Conservation (phyloP, 352 stramenopile species). For the Plasmopara viticola region DNA sequence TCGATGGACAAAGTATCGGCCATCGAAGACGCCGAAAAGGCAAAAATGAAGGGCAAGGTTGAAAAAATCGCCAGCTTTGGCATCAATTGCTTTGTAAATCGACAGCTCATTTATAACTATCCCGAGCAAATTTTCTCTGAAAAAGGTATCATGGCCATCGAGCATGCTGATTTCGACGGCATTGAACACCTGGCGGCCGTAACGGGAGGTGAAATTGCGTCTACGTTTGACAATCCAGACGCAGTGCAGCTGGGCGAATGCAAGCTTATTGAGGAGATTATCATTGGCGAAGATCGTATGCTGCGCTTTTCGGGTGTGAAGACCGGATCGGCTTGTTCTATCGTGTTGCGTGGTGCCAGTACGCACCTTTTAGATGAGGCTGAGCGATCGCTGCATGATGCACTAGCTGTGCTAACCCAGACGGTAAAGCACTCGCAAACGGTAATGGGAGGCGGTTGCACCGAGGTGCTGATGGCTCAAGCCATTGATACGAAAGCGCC, state of each 20-base stretch:
- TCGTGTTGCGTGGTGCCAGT: constrained; percentile 92
- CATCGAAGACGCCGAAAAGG: constrained; percentile 98
- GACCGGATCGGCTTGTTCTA: constrained; percentile 91
- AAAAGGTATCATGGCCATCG: constrained; percentile 98
- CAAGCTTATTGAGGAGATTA: constrained; percentile 97
- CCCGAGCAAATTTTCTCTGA: constrained; percentile 98
- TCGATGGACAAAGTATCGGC: constrained; percentile 98
- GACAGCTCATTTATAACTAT: constrained; percentile 99
- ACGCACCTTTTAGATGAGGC: constrained; percentile 98
- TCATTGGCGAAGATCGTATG: constrained; percentile 97
- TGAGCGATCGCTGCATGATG: constrained; percentile 98
- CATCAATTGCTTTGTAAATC: constrained; percentile 99
- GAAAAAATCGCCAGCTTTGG: constrained; percentile 97
- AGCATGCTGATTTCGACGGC: constrained; percentile 99
- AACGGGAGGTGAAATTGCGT: constrained; percentile 92
- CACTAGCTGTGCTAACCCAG: constrained; percentile 94
- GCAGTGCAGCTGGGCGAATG: constrained; percentile 95
- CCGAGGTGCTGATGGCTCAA: constrained; percentile 95
- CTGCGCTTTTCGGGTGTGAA: constrained; percentile 98
- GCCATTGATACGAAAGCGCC: constrained; percentile 87
- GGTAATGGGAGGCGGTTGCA: constrained; percentile 96
- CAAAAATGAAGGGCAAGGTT: constrained; percentile 98
- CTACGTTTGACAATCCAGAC: constrained; percentile 98
- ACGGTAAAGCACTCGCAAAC: constrained; percentile 96
- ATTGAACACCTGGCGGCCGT: constrained; percentile 97